These are phyloP conservation scores for Hypoxylon sp. DNA, from an alignment of 2,329 filamentous ascomycete genomes.

Conservation along the genomic window DNA sequence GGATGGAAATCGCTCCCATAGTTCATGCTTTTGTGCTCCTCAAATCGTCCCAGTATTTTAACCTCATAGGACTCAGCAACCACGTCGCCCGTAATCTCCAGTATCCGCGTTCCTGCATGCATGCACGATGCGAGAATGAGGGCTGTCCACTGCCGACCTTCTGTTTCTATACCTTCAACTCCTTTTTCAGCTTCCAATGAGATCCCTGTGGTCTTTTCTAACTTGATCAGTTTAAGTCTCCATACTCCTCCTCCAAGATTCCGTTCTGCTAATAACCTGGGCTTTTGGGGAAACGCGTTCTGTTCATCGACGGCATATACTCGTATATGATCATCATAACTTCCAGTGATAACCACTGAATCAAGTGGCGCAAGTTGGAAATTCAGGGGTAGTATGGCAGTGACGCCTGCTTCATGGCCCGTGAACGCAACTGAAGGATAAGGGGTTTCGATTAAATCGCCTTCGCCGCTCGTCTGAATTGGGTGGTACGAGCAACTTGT, in stretches of 20 bases:
- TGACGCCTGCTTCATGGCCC: constrained; percentile 86
- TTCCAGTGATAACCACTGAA: constrained; percentile 82
- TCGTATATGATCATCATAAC: constrained; percentile 89
- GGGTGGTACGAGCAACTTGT: constrained; percentile 53
- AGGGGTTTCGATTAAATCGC: constrained; percentile 34
- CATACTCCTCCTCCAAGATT: constrained; percentile 88
- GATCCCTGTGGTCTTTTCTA: constrained; percentile 43
- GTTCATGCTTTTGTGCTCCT: constrained; percentile 94
- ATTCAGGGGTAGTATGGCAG: constrained; percentile 82
- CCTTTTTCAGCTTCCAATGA: not conserved
- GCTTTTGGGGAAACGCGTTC: constrained; percentile 58
- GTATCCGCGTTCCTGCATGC: constrained; percentile 85
- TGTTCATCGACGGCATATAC: constrained; percentile 69
- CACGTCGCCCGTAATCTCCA: constrained; percentile 60
- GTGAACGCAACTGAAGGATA: constrained; percentile 57
- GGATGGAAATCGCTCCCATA: constrained; percentile 84
- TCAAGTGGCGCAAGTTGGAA: constrained; percentile 59
- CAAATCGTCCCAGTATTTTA: constrained; percentile 77
- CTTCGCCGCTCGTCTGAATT: constrained; percentile 33
- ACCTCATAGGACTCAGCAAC: constrained; percentile 69
- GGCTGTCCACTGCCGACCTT: constrained; percentile 46
- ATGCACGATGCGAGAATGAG: constrained; percentile 90
- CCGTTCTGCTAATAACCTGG: constrained; percentile 71
- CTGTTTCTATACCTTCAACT: not conserved
- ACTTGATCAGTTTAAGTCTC: constrained; percentile 77